These are phyloP conservation scores for Pyricularia grisea DNA, from an alignment of 2,329 filamentous ascomycete species.

Conservation along the genomic window DNA sequence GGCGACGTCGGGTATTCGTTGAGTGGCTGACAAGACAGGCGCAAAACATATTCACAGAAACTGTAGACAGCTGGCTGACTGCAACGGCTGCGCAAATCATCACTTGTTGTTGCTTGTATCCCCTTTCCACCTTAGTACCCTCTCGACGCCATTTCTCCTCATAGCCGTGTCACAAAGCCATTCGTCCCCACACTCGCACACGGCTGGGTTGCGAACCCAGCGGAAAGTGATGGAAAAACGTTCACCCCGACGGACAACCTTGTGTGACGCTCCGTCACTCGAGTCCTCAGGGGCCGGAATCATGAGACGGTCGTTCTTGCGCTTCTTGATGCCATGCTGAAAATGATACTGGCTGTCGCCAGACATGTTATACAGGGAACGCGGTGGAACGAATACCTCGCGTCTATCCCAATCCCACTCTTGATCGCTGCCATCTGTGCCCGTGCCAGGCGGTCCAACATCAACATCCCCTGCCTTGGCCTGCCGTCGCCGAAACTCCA, in stretches of 20 bases:
- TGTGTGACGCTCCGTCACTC: not conserved
- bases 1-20: slow-evolving; percentile 56
- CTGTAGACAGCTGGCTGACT: not conserved
- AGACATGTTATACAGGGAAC: slow-evolving; percentile 41
- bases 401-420: slow-evolving; percentile 11
- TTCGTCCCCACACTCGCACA: slow-evolving; percentile 40
- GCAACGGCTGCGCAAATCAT: not conserved
- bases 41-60: not conserved
- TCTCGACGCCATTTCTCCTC: slow-evolving; percentile 31
- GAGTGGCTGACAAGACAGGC: slow-evolving; percentile 30
- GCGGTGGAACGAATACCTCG: slow-evolving; percentile 36
- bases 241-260: slow-evolving; percentile 28
- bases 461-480: not conserved
- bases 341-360: slow-evolving; percentile 41
- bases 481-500: slow-evolving; percentile 28
- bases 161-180: slow-evolving; percentile 43
- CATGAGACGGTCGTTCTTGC: slow-evolving; percentile 26
- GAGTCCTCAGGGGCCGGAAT: slow-evolving; percentile 30
- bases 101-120: not conserved
- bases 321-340: slow-evolving; percentile 20
- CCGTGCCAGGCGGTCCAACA: not conserved
- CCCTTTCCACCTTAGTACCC: slow-evolving; percentile 39
- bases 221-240: slow-evolving; percentile 48
- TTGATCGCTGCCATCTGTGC: slow-evolving; percentile 11
- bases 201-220: slow-evolving; percentile 35